A percentile compares a stretch with the other conserved stretches of the same genome.
These are phyloP conservation scores for Phaeotremella skinneri DNA, from an alignment of 768 basidiomycete species.

Conservation along the genomic window DNA sequence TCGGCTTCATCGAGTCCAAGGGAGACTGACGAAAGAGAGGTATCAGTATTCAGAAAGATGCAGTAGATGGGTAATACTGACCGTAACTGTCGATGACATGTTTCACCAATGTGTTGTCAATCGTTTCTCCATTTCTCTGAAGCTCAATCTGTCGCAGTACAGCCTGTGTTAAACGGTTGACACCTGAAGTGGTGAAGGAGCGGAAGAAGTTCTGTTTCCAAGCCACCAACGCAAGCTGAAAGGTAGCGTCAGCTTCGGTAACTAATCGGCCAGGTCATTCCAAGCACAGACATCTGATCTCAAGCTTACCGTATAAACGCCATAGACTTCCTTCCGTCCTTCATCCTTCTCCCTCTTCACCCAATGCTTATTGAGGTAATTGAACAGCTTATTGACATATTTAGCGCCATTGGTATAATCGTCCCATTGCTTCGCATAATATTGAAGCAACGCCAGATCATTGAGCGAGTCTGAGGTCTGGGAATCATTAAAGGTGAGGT, in stretches of 20 bases:
- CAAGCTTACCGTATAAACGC: constrained; percentile 81
- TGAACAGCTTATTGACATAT: constrained; percentile 95
- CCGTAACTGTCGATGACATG: constrained; percentile 88
- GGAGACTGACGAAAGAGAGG: constrained; percentile 65
- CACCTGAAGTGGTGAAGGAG: constrained; percentile 28
- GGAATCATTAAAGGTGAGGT: neutral
- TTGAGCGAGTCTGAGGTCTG: constrained; percentile 76
- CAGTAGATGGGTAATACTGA: constrained; percentile 37
- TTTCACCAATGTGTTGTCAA: constrained; percentile 89
- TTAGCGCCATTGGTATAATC: constrained; percentile 95
- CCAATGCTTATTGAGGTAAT: constrained; percentile 98
- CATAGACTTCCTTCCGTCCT: constrained; percentile 89
- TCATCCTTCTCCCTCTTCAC: constrained; percentile 97
- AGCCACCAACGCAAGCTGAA: constrained; percentile 85
- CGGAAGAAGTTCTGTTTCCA: constrained; percentile 89
- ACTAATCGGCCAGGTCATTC: neutral
- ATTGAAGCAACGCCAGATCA: constrained; percentile 82
- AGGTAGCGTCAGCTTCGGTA: constrained; percentile 3
- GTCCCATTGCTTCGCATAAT: constrained; percentile 91
- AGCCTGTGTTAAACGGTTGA: constrained; percentile 77
- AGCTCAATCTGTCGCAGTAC: constrained; percentile 85
- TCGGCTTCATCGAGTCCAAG: constrained; percentile 90
- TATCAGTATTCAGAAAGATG: neutral
- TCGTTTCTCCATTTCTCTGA: constrained; percentile 88
- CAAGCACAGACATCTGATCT: neutral